Evolutionary conservation across 768 basidiomycete genomes (phyloP).

Genomic region (Trametes cubensis): DNA sequence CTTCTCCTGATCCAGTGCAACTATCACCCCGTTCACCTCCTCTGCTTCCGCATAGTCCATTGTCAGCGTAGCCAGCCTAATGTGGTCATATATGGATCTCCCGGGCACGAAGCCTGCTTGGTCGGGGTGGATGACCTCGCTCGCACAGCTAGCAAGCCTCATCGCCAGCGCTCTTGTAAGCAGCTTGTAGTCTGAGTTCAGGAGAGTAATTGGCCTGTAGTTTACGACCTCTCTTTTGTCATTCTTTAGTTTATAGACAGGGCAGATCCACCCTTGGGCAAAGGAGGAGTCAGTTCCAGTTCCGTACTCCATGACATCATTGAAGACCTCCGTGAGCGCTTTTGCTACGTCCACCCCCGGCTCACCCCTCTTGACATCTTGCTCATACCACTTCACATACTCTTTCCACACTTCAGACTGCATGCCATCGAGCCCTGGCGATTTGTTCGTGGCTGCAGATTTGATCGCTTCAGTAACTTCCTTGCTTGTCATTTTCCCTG

Average conservation of each 20-base stretch:
- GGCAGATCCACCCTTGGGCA: not conserved
- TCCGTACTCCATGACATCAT: not conserved
- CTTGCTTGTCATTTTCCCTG: no score
- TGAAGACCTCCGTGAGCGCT: not conserved
- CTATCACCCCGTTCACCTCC: slow-evolving; percentile 20
- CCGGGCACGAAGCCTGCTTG: slow-evolving; percentile 45
- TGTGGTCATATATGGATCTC: slow-evolving; percentile 38
- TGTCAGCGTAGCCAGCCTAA: slow-evolving; percentile 27
- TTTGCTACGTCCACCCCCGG: not conserved
- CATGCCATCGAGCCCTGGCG: not conserved
- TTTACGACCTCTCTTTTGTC: slow-evolving; percentile 13
- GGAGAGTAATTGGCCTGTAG: slow-evolving; percentile 27
- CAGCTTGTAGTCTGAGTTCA: slow-evolving; percentile 39
- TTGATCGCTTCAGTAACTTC: not conserved
- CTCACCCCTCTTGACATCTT: not conserved
- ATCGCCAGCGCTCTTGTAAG: slow-evolving; percentile 32
- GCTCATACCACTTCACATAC: not conserved
- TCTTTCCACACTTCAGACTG: not conserved
- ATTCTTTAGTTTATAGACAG: not conserved
- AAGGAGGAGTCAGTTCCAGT: no score
- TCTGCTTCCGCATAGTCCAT: slow-evolving; percentile 15
- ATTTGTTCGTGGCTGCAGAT: not conserved
- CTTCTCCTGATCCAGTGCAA: slow-evolving; percentile 27
- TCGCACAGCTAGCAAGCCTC: slow-evolving; percentile 18
- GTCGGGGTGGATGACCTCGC: slow-evolving; percentile 35